phyloP scores from a whole-genome alignment of 1,284 basidiomycete species.

The Tilletia walkeri region DNA sequence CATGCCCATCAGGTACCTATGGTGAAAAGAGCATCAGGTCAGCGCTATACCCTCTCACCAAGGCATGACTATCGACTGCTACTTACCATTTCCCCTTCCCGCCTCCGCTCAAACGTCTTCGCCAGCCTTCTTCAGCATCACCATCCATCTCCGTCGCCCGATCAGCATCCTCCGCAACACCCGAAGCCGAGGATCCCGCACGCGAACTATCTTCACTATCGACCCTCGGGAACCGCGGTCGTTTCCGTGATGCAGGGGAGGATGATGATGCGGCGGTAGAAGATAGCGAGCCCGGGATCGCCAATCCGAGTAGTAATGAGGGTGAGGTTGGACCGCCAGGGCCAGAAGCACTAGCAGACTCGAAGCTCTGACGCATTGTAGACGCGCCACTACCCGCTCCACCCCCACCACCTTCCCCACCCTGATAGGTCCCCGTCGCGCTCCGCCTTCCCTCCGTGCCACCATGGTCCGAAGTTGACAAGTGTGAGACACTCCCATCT shows the following conservation, averaged over 20 bases:
- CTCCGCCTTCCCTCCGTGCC: background rate
- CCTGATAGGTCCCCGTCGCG: background rate
- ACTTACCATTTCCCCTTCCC: slow-evolving; percentile 41
- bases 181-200: background rate
- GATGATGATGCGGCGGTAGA: background rate
- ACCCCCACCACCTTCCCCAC: background rate
- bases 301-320: too few relatives aligned
- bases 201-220: slow-evolving; percentile 14
- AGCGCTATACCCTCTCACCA: too few relatives aligned
- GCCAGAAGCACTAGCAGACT: slow-evolving; percentile 13
- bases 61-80: too few relatives aligned
- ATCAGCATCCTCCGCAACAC: slow-evolving; percentile 18
- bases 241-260: background rate
- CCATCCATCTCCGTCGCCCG: slow-evolving; percentile 23
- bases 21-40: background rate
- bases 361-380: background rate
- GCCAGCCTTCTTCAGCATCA: slow-evolving; percentile 33
- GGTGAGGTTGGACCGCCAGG: background rate
- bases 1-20: slow-evolving; percentile 46
- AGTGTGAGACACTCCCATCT: too few relatives aligned
- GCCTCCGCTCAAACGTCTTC: slow-evolving; percentile 26
- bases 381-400: slow-evolving; percentile 1
- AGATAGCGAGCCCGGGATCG: background rate
- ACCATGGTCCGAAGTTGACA: background rate
- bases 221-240: background rate